Conservation (phyloP, 2,329 filamentous ascomycete species). For the Phoma sp. region DNA sequence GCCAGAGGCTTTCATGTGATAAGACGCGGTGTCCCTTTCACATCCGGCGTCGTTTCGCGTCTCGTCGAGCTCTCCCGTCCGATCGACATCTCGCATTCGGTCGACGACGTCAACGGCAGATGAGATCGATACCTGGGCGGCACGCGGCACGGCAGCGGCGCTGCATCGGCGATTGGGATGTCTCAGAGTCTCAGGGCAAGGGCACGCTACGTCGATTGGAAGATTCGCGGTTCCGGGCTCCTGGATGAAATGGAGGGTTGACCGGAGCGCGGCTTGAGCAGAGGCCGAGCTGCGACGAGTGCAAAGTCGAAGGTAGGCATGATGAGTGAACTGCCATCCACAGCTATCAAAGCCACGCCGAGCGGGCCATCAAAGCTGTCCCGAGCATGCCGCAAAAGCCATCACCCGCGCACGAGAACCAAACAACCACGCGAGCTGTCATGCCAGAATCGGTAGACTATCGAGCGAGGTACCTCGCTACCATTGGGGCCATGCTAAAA, state of each 20-base stretch:
- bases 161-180: conserved; percentile 3
- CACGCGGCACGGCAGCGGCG: not conserved
- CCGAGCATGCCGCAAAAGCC: not conserved
- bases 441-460: not conserved
- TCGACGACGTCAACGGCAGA: not conserved
- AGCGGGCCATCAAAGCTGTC: too few relatives aligned
- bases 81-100: too few relatives aligned
- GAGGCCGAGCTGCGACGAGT: too few relatives aligned
- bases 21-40: not conserved
- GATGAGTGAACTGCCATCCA: too few relatives aligned
- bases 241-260: not conserved
- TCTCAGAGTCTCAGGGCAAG: too few relatives aligned
- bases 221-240: not conserved
- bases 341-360: too few relatives aligned
- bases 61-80: too few relatives aligned
- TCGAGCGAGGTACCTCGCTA: too few relatives aligned
- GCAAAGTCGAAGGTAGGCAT: too few relatives aligned
- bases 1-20: not conserved
- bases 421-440: not conserved
- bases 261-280: not conserved
- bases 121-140: conserved; percentile 4
- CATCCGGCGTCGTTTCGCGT: too few relatives aligned
- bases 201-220: too few relatives aligned
- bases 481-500: too few relatives aligned
- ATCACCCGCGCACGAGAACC: not conserved